Evolutionary conservation across 1,139 yeast species (phyloP), one percentile per base, ranked within the genome.

Genomic region (Yamadazyma membranifaciens): DNA sequence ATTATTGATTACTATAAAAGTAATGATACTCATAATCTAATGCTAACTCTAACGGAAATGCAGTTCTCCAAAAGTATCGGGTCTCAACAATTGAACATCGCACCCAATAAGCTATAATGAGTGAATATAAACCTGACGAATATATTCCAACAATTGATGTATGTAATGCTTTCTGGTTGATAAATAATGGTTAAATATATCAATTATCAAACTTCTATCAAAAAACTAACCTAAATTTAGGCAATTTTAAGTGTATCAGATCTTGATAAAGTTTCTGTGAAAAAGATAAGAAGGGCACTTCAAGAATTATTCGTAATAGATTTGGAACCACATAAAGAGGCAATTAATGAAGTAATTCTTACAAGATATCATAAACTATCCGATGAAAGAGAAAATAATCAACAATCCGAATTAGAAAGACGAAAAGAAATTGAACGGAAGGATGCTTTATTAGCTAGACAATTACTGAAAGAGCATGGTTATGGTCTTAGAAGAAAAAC

Each of bases 181-280:
- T 7, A 20, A 2, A 12, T 22, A 15, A 13, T 6, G 29, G 14
- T 12, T 6, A 7, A n/a, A n/a, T 9, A n/a, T 26, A 26, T 26
- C 11, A 9, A n/a, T 7, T 9, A 26, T 26, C 12, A 11, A 31
- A 6, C 12, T 32, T 16, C 12, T 22, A 13, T 28, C 28, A 13
- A 6, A 9, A 49, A 26, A 15, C 66, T 65, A 65, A 66, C 63
- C 33, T n/a, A 33, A 3, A 14, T 11, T 6, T 36, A 80, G 84
- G 89, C 94, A 1, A 83, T 87, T 14, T 63, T 87, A 30, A 69
- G 82, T 44, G 91, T 80, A n/a, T 81, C 92, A 1, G 83, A 87
- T 50, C 70, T 85, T 31, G 84, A 83, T 46, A 73, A 78, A 49
- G 79, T 87, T 15, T 80, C 91, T 2, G 89, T 86, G 10, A 85